These are phyloP conservation scores for Backusella mclennaniae DNA, from an alignment of 192 early-diverging fungal genomes.

Conservation along the genomic window DNA sequence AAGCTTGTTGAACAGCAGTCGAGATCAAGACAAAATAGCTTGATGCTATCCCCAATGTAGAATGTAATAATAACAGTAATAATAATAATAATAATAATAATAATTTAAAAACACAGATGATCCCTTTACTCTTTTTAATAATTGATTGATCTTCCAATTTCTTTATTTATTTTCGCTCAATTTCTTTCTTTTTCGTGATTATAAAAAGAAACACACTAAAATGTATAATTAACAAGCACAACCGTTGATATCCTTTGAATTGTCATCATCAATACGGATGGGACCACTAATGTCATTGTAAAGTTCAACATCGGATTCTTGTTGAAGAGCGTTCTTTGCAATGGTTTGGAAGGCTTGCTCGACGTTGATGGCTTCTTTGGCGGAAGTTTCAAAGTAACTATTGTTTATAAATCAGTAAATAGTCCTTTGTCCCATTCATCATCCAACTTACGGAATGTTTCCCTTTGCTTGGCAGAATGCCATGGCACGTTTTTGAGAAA, in stretches of 20 bases:
- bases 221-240: conserved; percentile 62
- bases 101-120: not conserved
- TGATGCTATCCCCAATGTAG: conserved; percentile 22
- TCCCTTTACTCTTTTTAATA: not conserved
- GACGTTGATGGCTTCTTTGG: conserved; percentile 98
- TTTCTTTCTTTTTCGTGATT: not conserved
- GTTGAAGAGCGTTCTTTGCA: conserved; percentile 91
- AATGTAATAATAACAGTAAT: not conserved
- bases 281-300: conserved; percentile 86
- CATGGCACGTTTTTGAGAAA: conserved; percentile 94
- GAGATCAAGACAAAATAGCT: conserved; percentile 17
- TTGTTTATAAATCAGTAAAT: not conserved
- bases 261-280: conserved; percentile 84
- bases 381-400: conserved; percentile 96
- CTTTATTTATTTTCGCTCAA: not conserved
- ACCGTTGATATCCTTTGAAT: conserved; percentile 51
- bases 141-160: not conserved
- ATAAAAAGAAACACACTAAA: not conserved
- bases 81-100: no score
- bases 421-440: not conserved
- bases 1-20: conserved; percentile 5
- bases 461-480: conserved; percentile 97
- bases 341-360: conserved; percentile 96
- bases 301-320: conserved; percentile 87
- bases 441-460: conserved; percentile 63